Conservation (phyloP, 2,329 filamentous ascomycete genomes). For the Xylaria multiplex region DNA sequence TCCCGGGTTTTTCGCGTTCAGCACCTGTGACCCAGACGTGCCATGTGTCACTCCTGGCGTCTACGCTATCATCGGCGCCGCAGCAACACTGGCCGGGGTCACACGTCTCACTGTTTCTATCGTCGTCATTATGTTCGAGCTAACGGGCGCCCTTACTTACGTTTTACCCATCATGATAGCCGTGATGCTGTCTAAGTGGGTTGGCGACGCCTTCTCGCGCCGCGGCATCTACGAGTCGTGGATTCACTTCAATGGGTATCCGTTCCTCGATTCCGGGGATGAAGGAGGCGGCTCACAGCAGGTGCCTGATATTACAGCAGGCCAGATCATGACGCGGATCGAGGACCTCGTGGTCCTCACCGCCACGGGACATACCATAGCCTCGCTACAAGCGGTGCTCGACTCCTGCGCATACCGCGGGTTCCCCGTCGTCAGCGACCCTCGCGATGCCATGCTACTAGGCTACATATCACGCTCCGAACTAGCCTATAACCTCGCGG, state of each 20-base stretch:
- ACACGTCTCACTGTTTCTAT: constrained; percentile 98
- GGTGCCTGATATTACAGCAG: constrained; percentile 84
- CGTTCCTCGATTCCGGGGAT: constrained; percentile 92
- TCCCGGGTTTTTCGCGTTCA: constrained; percentile 80
- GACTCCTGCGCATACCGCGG: constrained; percentile 82
- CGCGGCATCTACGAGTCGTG: constrained; percentile 96
- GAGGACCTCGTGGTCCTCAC: constrained; percentile 91
- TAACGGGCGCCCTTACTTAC: constrained; percentile 94
- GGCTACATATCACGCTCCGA: constrained; percentile 96
- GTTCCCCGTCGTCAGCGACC: constrained; percentile 87
- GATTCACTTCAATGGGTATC: constrained; percentile 96
- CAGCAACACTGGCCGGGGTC: constrained; percentile 91
- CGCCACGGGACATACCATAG: constrained; percentile 87
- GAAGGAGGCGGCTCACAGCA: constrained; percentile 60
- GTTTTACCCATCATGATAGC: constrained; percentile 99
- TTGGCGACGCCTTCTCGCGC: constrained; percentile 92
- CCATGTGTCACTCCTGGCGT: constrained; percentile 93
- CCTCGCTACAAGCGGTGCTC: constrained; percentile 76
- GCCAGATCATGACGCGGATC: constrained; percentile 89
- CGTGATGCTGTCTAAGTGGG: constrained; percentile 98
- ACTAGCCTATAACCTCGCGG: constrained; percentile 80
- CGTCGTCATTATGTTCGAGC: constrained; percentile 99
- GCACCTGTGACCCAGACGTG: constrained; percentile 83
- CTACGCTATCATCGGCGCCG: constrained; percentile 95
- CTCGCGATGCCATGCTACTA: constrained; percentile 79